A percentile compares a stretch with the other conserved stretches of the same genome.
These are phyloP conservation scores for Zygnema cylindricum DNA, from an alignment of 139 green algal genomes.

Conservation along the genomic window DNA sequence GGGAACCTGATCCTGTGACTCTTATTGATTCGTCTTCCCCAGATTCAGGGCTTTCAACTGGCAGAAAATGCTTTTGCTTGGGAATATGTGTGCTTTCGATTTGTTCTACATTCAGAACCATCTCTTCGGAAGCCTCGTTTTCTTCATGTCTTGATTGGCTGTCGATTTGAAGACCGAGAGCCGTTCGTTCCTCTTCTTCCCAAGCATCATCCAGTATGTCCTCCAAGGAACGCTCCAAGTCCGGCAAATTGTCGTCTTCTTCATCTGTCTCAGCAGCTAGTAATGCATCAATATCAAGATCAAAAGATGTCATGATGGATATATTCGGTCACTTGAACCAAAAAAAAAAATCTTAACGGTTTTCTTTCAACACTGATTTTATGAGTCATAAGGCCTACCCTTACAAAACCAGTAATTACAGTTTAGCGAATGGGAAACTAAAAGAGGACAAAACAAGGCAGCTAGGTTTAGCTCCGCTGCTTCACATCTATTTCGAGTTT, in stretches of 20 bases:
- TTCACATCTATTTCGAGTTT: too few species aligned
- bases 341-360: too few species aligned
- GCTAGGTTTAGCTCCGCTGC: too few species aligned
- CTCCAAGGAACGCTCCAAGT: constrained; percentile 4
- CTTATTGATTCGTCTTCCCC: neutral
- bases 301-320: neutral
- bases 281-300: constrained; percentile 29
- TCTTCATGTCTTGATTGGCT: neutral
- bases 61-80: neutral
- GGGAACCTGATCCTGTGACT: neutral
- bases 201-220: constrained; percentile 11
- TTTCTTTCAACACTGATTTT: too few species aligned
- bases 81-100: neutral
- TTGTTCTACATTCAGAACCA: neutral
- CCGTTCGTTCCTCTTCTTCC: neutral
- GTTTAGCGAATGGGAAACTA: too few species aligned
- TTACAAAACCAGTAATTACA: too few species aligned
- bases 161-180: neutral
- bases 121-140: neutral
- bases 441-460: too few species aligned
- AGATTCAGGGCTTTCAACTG: neutral
- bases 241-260: constrained; percentile 16
- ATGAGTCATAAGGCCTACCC: too few species aligned
- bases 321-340: too few species aligned
- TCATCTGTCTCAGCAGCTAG: constrained; percentile 23